A percentile compares a stretch with the other conserved stretches of the same genome.
These are phyloP conservation scores for Colletotrichum higginsianum DNA, from an alignment of 2,329 filamentous ascomycete species.

Conservation along the genomic window DNA sequence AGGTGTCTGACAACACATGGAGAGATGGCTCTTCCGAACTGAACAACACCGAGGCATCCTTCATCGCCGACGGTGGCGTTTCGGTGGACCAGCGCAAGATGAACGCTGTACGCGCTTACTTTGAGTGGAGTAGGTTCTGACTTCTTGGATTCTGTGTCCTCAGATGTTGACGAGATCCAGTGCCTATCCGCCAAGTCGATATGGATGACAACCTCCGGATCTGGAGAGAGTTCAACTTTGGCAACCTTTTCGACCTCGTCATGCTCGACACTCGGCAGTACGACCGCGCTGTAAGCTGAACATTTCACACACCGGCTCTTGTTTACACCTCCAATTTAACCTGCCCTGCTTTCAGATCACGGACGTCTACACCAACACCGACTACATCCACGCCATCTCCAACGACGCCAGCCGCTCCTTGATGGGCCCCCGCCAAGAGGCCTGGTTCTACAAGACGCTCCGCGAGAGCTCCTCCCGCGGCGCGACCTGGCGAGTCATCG, in stretches of 20 bases:
- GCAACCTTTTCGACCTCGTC: conserved; percentile 76
- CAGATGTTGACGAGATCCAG: conserved; percentile 8
- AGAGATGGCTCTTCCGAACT: conserved; percentile 72
- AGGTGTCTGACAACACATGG: conserved; percentile 76
- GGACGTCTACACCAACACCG: conserved; percentile 69
- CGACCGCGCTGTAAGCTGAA: conserved; percentile 60
- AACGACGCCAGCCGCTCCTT: conserved; percentile 78
- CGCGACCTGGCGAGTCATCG: conserved; percentile 79
- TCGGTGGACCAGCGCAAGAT: conserved; percentile 81
- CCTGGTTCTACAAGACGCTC: conserved; percentile 79
- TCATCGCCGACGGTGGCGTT: conserved; percentile 71
- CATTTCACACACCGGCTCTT: fast-evolving
- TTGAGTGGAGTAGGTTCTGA: conserved; percentile 67
- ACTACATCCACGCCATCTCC: conserved; percentile 73
- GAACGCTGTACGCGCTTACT: conserved; percentile 80
- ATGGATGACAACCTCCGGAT: conserved; percentile 79
- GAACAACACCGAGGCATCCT: conserved; percentile 78
- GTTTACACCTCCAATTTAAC: neutral
- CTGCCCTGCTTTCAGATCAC: conserved; percentile 11
- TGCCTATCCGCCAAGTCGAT: conserved; percentile 65
- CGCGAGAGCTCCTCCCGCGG: conserved; percentile 73
- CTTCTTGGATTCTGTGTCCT: neutral
- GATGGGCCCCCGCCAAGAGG: conserved; percentile 81
- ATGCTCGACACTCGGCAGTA: conserved; percentile 80
- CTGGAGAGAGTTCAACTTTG: conserved; percentile 77